Conservation (phyloP, 1,284 basidiomycete species). For the Rhodotorula mucilaginosa region DNA sequence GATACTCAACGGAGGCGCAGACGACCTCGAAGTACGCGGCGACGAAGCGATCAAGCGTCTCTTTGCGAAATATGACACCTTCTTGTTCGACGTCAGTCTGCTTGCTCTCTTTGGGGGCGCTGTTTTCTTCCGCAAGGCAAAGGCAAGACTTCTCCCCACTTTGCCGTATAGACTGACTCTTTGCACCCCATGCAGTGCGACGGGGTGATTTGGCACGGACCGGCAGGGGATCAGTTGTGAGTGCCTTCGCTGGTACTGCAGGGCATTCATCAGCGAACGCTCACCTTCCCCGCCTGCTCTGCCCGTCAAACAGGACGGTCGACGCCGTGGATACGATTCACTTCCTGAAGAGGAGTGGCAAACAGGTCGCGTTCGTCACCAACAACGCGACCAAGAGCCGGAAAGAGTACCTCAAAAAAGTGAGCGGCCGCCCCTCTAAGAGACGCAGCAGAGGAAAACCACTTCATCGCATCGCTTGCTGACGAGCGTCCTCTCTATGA, state of each 20-base stretch:
- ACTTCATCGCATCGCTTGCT: not conserved
- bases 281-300: not conserved
- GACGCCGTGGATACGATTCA: constrained; percentile 56
- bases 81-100: constrained; percentile 25
- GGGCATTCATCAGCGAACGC: too few relatives aligned
- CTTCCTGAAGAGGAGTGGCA: constrained; percentile 58
- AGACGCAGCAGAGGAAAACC: not conserved
- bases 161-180: not conserved
- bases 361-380: constrained; percentile 73
- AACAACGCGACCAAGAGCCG: constrained; percentile 97
- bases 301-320: constrained; percentile 5
- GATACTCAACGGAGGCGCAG: not conserved
- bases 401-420: constrained; percentile 75
- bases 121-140: too few relatives aligned
- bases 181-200: constrained; percentile 53
- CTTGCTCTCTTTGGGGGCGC: not conserved
- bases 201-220: constrained; percentile 58
- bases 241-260: not conserved
- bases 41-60: not conserved
- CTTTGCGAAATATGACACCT: constrained; percentile 73
- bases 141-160: too few relatives aligned
- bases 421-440: not conserved
- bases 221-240: constrained; percentile 28
- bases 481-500: not conserved
- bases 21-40: not conserved